These are phyloP conservation scores for Athelia sp. DNA, from an alignment of 1,284 basidiomycete genomes.

Conservation along the genomic window DNA sequence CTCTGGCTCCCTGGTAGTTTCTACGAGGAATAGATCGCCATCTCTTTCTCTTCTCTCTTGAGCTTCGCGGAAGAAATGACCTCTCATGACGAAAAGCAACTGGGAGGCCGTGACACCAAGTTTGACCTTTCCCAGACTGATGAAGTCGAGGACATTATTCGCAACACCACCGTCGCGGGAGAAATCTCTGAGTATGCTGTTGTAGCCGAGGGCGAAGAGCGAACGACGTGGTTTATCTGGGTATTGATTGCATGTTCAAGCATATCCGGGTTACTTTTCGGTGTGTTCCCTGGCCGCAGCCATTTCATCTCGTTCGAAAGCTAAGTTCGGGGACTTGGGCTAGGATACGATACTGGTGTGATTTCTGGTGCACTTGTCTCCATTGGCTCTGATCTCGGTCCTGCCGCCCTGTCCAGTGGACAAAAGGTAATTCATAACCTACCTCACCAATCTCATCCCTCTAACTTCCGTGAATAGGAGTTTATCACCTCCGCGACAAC, in stretches of 20 bases:
- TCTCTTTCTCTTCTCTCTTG: too few species aligned
- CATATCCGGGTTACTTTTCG: slow-evolving; percentile 76
- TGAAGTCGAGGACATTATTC: slow-evolving; percentile 16
- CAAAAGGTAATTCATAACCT: slow-evolving; percentile 48
- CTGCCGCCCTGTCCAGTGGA: slow-evolving; percentile 48
- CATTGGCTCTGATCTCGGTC: slow-evolving; percentile 66
- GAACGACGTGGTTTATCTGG: slow-evolving; percentile 69
- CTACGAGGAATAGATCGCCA: too few species aligned
- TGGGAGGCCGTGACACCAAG: too few species aligned
- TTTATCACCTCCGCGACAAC: slow-evolving; percentile 80
- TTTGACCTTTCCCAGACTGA: background rate
- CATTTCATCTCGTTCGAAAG: background rate
- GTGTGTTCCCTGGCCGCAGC: slow-evolving; percentile 34
- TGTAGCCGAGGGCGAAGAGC: slow-evolving; percentile 66
- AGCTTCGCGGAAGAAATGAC: too few species aligned
- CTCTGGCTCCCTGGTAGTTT: too few species aligned
- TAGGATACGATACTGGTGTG: slow-evolving; percentile 79
- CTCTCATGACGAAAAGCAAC: too few species aligned
- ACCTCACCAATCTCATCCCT: slow-evolving; percentile 1
- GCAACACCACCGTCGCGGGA: slow-evolving; percentile 31
- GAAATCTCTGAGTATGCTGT: slow-evolving; percentile 59
- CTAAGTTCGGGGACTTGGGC: slow-evolving; percentile 1
- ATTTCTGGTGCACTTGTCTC: slow-evolving; percentile 75
- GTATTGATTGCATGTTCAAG: slow-evolving; percentile 59
- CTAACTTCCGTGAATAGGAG: slow-evolving; percentile 43